Base-by-base conservation (phyloP, 2,329 filamentous ascomycete species). In the Alternaria sp. region DNA sequence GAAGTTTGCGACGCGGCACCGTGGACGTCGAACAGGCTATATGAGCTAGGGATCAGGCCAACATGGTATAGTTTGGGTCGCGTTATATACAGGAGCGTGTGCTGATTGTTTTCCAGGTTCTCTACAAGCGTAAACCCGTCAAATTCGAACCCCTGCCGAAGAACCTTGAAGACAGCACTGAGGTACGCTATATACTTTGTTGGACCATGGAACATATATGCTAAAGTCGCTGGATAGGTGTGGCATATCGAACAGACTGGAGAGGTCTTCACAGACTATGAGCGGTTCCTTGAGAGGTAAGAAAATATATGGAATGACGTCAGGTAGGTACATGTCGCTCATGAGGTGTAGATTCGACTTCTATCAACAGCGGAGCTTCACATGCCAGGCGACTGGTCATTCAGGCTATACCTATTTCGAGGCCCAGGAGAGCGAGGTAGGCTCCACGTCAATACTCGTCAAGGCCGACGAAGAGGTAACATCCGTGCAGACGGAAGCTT, bases 121-220 rank as follows among this genome's bases (percentile, higher is more conserved):
- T 97, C 69, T 97, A 92, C 82, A 98, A 98, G 84, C 89, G 96
- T 75, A 98, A 98, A 83, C 94, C 94, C 61, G 94, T 98, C 77
- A 90, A 92, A 82, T 92, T 93, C 78, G 84, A 94, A 70, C 87
- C 91, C 54, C 86, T 87, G 51, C 91, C 92, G 21, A 84, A 87
- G 56, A 88, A 95, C 70, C 87, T 94, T 71, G 90, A 96, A 84
- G 93, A 97, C 70, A 89, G 92, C 74, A 86, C 88, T 72, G 94
- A 98, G 87, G 94, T 95, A 86, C 73, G 87, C 78, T 53, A 47
- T 15, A 47, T 56, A 41, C 56, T 37, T 28, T 65, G 65, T 26
- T 49, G 62, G 63, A 45, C 18, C 18, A 8, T 20, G 12, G 60
- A 69, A 70, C 23, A 68, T 58, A 67, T 33, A 62, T 69, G 43